A percentile compares a stretch with the other conserved stretches of the same genome.
Conservation (phyloP, 1,139 yeast genomes). For the Yarrowia galli region DNA sequence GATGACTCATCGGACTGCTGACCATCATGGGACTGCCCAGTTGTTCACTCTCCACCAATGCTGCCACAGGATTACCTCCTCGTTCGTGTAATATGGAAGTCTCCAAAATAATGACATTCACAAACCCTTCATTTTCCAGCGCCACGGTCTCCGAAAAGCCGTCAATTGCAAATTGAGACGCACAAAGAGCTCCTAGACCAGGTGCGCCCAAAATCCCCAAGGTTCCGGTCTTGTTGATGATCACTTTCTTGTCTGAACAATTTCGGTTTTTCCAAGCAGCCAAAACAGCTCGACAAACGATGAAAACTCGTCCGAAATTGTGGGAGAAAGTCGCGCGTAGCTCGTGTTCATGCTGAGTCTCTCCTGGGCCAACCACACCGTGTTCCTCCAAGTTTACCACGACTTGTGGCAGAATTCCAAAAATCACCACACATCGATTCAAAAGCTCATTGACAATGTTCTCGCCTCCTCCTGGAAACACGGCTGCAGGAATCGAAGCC, state of each 20-base stretch:
- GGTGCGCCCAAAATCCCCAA: slow-evolving; percentile 44
- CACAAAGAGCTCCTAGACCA: slow-evolving; percentile 41
- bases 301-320: slow-evolving; percentile 21
- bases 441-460: slow-evolving; percentile 6
- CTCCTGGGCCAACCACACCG: slow-evolving; percentile 15
- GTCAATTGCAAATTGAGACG: slow-evolving; percentile 44
- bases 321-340: background rate
- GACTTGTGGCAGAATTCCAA: slow-evolving; percentile 24
- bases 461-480: slow-evolving; percentile 18
- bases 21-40: background rate
- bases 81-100: slow-evolving; percentile 35
- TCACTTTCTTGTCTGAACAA: background rate
- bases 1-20: background rate
- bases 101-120: slow-evolving; percentile 39
- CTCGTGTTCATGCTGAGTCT: slow-evolving; percentile 30
- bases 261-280: slow-evolving; percentile 6
- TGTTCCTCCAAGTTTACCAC: slow-evolving; percentile 32
- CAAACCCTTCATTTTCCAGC: slow-evolving; percentile 38
- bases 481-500: background rate
- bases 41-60: background rate
- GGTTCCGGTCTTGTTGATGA: slow-evolving; percentile 40
- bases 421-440: slow-evolving; percentile 1
- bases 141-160: slow-evolving; percentile 44
- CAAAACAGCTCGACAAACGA: background rate
- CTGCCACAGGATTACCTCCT: slow-evolving; percentile 1